A percentile compares a stretch with the other conserved stretches of the same genome.
Conservation (phyloP, 805 yeast genomes). For the Metschnikowia chrysomelidarum region DNA sequence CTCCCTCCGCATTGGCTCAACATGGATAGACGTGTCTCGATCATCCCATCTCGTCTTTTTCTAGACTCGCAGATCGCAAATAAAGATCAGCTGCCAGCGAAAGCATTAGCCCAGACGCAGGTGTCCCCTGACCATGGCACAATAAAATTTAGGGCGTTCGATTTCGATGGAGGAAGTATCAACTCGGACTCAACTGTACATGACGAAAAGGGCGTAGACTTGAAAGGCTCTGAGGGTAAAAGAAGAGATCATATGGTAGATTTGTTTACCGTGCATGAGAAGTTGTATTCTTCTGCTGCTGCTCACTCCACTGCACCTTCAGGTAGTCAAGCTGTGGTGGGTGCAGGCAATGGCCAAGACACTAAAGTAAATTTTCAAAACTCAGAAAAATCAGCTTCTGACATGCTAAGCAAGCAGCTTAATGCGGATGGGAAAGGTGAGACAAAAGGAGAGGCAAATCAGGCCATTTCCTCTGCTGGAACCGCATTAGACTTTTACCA, state of each 20-base stretch:
- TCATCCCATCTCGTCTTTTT: conserved; percentile 26
- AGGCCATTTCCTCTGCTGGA: conserved; percentile 6
- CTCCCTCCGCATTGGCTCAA: conserved; percentile 13
- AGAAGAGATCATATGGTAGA: conserved; percentile 16
- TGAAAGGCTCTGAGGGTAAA: too few species aligned
- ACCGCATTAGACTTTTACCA: conserved; percentile 47
- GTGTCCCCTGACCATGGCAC: conserved; percentile 1
- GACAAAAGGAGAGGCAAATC: conserved; percentile 1
- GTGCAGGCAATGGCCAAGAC: conserved; percentile 2
- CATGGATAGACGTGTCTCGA: conserved; percentile 26
- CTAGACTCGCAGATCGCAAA: conserved; percentile 2
- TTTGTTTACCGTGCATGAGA: conserved; percentile 34
- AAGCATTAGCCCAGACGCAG: background rate
- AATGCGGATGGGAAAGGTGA: conserved; percentile 7
- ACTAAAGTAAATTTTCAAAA: conserved; percentile 12
- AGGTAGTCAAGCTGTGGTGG: conserved; percentile 2
- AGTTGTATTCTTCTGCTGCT: conserved; percentile 23
- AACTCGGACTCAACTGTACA: background rate
- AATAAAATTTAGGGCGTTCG: conserved; percentile 12
- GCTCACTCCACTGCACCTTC: conserved; percentile 1
- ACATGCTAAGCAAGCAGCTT: conserved; percentile 13
- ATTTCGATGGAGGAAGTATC: conserved; percentile 11
- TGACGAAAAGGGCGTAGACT: background rate
- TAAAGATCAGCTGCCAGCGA: background rate
- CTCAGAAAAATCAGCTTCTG: conserved; percentile 13